Evolutionary conservation across 176 grass and related monocot genomes (phyloP).

Genomic region (Tillandsia leiboldiana): DNA sequence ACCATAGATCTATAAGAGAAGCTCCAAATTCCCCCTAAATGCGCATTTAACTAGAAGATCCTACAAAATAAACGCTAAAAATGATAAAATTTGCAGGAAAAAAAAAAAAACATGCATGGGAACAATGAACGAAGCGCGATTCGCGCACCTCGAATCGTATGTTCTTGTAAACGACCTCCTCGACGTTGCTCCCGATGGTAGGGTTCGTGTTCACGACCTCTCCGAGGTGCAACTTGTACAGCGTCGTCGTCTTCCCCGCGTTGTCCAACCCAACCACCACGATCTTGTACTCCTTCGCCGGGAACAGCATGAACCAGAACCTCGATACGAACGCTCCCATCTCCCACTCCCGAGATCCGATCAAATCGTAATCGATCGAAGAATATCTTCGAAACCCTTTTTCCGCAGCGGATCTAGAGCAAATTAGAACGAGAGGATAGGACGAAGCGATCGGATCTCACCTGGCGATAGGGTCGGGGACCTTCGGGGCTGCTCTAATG

Average conservation of each 20-base stretch:
- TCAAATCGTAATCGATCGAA: not conserved
- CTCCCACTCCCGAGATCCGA: conserved; percentile 3
- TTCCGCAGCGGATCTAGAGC: not conserved
- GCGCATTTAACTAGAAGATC: not conserved
- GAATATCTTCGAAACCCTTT: conserved; percentile 6
- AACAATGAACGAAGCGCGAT: not conserved
- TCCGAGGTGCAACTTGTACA: conserved; percentile 93
- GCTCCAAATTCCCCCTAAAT: not conserved
- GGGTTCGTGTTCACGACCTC: conserved; percentile 91
- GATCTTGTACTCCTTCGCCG: conserved; percentile 96
- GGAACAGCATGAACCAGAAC: conserved; percentile 97
- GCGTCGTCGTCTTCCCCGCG: conserved; percentile 91
- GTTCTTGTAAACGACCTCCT: conserved; percentile 98
- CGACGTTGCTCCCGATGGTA: conserved; percentile 95
- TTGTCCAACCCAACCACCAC: conserved; percentile 94
- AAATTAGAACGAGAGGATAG: not conserved
- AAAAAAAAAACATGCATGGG: not conserved
- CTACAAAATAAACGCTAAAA: not conserved
- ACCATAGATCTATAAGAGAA: too few relatives aligned
- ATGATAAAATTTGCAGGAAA: not conserved
- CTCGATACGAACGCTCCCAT: conserved; percentile 87
- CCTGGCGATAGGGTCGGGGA: not conserved
- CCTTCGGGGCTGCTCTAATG: not conserved
- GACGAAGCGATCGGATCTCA: not conserved
- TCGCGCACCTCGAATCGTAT: conserved; percentile 75